Base-by-base conservation (phyloP, 2,329 filamentous ascomycete genomes). In the Cladophialophora bantiana region DNA sequence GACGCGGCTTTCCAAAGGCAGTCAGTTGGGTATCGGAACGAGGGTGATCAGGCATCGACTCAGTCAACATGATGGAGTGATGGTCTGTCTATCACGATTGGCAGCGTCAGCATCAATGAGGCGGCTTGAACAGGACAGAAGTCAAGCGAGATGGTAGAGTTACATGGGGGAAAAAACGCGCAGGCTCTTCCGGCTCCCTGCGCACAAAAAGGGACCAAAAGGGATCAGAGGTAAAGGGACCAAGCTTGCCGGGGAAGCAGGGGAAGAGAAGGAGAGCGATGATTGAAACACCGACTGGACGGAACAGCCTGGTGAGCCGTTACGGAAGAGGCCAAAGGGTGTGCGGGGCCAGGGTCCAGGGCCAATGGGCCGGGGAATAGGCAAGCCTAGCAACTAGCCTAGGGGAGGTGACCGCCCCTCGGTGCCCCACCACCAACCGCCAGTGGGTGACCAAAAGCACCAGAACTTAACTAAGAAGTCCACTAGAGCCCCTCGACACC, bases 81-180 rank as follows among this genome's bases (percentile, higher is more conserved):
- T 36, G 40, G 45, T 45, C 57, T 34, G 18, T 31, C n/a, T 40
- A 34, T 34, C 32, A 26, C 26, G 31, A 45, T 45, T 31, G 26
- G 32, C n/a, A 20, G 7, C 20, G 18, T 50, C 18, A 9, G 31
- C 59, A 53, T 61, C 45, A 35, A 34, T 26, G 32, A 54, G 45
- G 34, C 59, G 57, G 57, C 13, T 45, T 50, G 31, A n/a, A 54
- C 15, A 15, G 50, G 15, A 32, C 50, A 54, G n/a, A 55, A 40
- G 45, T 53, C 56, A 59, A 65, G 62, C 56, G 62, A 59, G 48
- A 64, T 59, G 62, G 54, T 38, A 64, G 62, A 40, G 62, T 59
- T 64, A 54, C 62, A 57, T 54, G 18, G 20, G 18, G 13, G 18
- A 20, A 26, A 20, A 50, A 50, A 50, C n/a, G 45, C 18, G 45